Conservation (phyloP, 768 basidiomycete genomes). For the Solioccasus polychromus region DNA sequence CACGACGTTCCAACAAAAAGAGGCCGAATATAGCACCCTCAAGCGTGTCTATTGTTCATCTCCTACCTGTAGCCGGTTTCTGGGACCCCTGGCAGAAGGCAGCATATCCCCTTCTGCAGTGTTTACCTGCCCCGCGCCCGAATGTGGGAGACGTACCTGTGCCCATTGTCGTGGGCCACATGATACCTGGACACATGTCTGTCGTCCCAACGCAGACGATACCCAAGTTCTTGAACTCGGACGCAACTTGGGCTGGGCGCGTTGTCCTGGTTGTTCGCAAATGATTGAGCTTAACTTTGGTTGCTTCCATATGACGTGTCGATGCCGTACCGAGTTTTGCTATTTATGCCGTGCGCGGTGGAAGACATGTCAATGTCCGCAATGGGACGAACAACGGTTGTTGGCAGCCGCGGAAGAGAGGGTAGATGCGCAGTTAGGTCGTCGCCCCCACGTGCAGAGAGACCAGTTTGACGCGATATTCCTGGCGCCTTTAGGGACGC, state of each 20-base stretch:
- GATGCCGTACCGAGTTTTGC: constrained; percentile 39
- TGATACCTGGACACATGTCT: constrained; percentile 24
- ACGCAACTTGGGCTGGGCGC: constrained; percentile 31
- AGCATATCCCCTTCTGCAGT: constrained; percentile 18
- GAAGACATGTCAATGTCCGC: constrained; percentile 62
- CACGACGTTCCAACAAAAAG: constrained; percentile 24
- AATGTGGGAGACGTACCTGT: constrained; percentile 24
- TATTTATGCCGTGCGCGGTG: constrained; percentile 52
- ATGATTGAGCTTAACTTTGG: constrained; percentile 38
- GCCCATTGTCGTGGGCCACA: constrained; percentile 22
- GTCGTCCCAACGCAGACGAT: constrained; percentile 22
- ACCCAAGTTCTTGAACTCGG: constrained; percentile 28
- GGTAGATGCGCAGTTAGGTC: constrained; percentile 38
- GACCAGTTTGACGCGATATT: too few relatives aligned
- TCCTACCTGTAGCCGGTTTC: constrained; percentile 35
- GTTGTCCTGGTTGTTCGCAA: constrained; percentile 38
- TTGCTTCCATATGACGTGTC: constrained; percentile 42
- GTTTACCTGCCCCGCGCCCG: constrained; percentile 20
- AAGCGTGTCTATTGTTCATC: constrained; percentile 39
- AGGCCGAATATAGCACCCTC: constrained; percentile 30
- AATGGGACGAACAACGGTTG: constrained; percentile 57
- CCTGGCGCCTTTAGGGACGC: too few relatives aligned
- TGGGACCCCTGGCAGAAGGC: constrained; percentile 30
- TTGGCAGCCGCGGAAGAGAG: constrained; percentile 43
- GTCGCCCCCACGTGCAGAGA: neutral